Conservation (phyloP, 768 basidiomycete species). For the Coprinopsis strossmayeri region DNA sequence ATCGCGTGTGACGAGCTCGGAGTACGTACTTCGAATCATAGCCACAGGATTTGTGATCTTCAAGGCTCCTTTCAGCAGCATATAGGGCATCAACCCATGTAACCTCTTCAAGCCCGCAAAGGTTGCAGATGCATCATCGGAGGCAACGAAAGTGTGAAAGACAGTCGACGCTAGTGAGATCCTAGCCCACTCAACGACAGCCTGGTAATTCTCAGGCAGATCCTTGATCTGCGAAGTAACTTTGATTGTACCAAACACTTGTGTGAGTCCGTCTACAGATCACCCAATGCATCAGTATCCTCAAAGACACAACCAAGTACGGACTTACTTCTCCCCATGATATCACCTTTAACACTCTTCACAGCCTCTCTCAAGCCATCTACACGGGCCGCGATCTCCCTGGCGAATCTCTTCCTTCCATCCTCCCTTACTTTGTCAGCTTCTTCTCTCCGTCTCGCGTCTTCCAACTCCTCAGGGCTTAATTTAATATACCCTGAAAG, state of each 20-base stretch:
- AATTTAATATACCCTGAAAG: slow-evolving; percentile 68
- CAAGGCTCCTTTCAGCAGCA: slow-evolving; percentile 87
- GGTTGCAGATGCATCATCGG: slow-evolving; percentile 87
- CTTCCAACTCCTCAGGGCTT: slow-evolving; percentile 67
- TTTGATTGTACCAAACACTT: slow-evolving; percentile 86
- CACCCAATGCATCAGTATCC: too few species aligned
- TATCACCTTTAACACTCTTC: slow-evolving; percentile 85
- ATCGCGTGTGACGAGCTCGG: slow-evolving; percentile 3
- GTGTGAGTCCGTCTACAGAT: slow-evolving; percentile 82
- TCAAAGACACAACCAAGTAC: too few species aligned
- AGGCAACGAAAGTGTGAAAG: slow-evolving; percentile 91
- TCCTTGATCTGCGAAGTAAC: slow-evolving; percentile 67
- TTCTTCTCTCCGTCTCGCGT: slow-evolving; percentile 76
- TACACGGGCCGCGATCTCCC: slow-evolving; percentile 81
- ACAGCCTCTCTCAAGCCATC: slow-evolving; percentile 81
- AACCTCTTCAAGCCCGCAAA: slow-evolving; percentile 85
- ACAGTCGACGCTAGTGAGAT: slow-evolving; percentile 98
- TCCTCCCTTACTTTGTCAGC: slow-evolving; percentile 86
- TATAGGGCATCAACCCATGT: slow-evolving; percentile 97
- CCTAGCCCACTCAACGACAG: slow-evolving; percentile 93
- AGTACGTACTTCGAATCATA: slow-evolving; percentile 79
- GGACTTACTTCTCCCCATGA: slow-evolving; percentile 72
- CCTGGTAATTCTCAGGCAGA: slow-evolving; percentile 78
- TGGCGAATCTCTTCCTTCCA: slow-evolving; percentile 76
- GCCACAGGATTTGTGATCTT: slow-evolving; percentile 92